A percentile compares a stretch with the other conserved stretches of the same genome.
phyloP scores from a whole-genome alignment of 2,329 filamentous ascomycete genomes.

The Sporothrix luriei region DNA sequence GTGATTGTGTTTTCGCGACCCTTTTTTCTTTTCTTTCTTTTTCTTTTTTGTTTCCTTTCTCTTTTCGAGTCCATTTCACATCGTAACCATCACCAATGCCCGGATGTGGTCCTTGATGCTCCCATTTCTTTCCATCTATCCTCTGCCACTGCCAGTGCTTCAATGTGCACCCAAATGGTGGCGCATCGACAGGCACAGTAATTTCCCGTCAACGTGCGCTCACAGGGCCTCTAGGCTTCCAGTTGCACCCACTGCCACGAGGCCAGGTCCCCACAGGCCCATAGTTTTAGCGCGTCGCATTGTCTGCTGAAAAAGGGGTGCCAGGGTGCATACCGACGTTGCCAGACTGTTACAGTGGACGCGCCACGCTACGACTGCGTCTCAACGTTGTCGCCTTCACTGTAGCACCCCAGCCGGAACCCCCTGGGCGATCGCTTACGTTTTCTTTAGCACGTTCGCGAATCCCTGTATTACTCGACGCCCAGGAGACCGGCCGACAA shows the following conservation, averaged over 20 bases:
- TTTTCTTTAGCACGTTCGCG: slow-evolving; percentile 6
- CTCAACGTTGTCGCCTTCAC: not conserved
- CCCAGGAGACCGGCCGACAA: not conserved
- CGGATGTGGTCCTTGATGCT: no score
- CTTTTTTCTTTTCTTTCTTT: not conserved
- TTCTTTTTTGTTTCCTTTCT: no score
- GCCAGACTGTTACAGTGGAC: slow-evolving; percentile 2
- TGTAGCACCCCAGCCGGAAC: not conserved
- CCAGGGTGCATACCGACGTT: not conserved
- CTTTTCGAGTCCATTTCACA: no score
- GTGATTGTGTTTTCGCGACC: not conserved
- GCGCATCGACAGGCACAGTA: not conserved
- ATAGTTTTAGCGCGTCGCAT: not conserved
- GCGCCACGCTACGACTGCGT: not conserved
- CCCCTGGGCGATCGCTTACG: slow-evolving; percentile 7
- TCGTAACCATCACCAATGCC: not conserved
- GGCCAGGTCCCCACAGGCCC: not conserved
- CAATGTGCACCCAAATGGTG: not conserved
- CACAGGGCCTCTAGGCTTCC: not conserved
- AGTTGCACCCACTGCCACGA: slow-evolving; percentile 21
- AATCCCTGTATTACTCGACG: not conserved
- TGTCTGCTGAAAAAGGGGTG: not conserved
- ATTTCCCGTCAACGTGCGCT: slow-evolving; percentile 1
- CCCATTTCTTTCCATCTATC: not conserved
- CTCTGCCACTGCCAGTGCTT: not conserved